These are phyloP conservation scores for Stevia rebaudiana DNA, from an alignment of 140 eudicot species.

Conservation along the genomic window DNA sequence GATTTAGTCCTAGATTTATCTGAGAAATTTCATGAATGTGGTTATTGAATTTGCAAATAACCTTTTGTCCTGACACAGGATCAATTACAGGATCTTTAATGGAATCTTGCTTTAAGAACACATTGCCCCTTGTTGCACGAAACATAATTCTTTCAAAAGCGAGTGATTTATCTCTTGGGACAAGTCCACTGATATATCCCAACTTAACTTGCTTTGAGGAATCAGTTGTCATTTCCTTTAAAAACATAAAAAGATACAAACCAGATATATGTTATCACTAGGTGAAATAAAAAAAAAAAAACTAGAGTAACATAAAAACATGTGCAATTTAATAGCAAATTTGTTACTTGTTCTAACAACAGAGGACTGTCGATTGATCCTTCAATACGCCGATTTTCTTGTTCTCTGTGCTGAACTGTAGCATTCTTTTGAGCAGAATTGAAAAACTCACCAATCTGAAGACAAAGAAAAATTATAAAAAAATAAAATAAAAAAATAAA, in stretches of 20 bases:
- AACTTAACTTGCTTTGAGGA: slow-evolving; percentile 67
- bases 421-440: slow-evolving; percentile 70
- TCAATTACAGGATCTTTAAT: slow-evolving; percentile 57
- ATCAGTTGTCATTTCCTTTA: slow-evolving; percentile 57
- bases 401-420: slow-evolving; percentile 61
- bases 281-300: background rate
- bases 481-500: too few species aligned
- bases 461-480: background rate
- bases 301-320: background rate
- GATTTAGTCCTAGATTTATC: background rate
- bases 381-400: slow-evolving; percentile 45
- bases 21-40: background rate
- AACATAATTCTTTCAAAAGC: slow-evolving; percentile 83
- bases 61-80: slow-evolving; percentile 81
- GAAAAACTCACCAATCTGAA: slow-evolving; percentile 70
- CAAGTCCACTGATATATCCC: slow-evolving; percentile 75
- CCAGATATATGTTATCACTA: background rate
- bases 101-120: slow-evolving; percentile 63
- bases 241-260: background rate
- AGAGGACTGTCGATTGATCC: slow-evolving; percentile 75
- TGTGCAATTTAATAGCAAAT: slow-evolving; percentile 6
- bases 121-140: slow-evolving; percentile 89
- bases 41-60: slow-evolving; percentile 12
- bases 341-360: slow-evolving; percentile 63
- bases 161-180: slow-evolving; percentile 62